phyloP scores from a whole-genome alignment of 352 stramenopile genomes.

The Phytopythium chamaehyphon region DNA sequence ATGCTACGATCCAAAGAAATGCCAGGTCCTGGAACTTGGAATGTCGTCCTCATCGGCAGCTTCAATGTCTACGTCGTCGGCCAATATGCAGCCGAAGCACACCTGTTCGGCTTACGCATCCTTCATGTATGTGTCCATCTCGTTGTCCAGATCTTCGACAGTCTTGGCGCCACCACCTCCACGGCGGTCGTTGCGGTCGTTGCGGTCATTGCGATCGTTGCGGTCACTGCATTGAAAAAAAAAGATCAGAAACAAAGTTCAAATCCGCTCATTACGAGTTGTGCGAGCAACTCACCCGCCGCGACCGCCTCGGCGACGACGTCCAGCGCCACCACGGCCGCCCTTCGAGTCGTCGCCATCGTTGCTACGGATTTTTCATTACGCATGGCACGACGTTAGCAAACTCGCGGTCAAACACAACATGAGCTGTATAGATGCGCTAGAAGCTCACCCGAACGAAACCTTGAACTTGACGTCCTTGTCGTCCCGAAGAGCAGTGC shows the following conservation, averaged over 20 bases:
- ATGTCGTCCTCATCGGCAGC: not conserved
- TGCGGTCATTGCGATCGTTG: no score
- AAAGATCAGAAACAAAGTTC: constrained; percentile 7
- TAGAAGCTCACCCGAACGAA: constrained; percentile 56
- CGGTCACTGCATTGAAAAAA: no score
- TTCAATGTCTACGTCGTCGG: not conserved
- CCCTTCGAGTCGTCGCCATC: constrained; percentile 33
- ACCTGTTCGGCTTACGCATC: constrained; percentile 39
- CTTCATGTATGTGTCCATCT: constrained; percentile 89
- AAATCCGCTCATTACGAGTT: not conserved
- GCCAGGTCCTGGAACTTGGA: not conserved
- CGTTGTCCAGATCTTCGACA: constrained; percentile 68
- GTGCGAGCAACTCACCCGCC: constrained; percentile 11
- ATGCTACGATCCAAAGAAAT: no score
- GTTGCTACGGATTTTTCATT: constrained; percentile 1
- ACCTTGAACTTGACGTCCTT: constrained; percentile 80
- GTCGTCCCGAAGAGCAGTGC: constrained; percentile 63
- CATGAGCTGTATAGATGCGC: no score
- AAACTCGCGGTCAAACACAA: no score
- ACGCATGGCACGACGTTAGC: no score
- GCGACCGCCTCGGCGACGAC: constrained; percentile 31
- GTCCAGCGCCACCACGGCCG: constrained; percentile 25
- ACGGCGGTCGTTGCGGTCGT: constrained; percentile 16
- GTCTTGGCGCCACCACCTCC: constrained; percentile 35
- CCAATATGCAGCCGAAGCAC: not conserved